Evolutionary conservation across 2,329 filamentous ascomycete species (phyloP), one percentile per base, ranked within the genome.

Genomic region (Colletotrichum spaethianum): DNA sequence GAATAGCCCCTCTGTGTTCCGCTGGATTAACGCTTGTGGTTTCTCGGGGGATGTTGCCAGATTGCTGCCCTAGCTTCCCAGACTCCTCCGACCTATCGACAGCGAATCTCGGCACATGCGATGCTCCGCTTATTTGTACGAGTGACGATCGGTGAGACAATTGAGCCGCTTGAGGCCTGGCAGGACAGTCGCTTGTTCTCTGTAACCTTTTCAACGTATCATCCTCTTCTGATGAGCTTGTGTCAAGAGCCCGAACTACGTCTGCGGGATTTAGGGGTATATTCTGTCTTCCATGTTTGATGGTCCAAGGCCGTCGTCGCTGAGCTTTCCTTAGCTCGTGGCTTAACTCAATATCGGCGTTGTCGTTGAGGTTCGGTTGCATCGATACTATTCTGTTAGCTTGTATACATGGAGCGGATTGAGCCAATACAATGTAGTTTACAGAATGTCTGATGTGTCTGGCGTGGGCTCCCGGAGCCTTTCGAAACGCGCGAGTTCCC

Each of bases 281-380:
- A 18, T 50, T 31, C 38, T 23, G 44, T 26, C 50, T 59, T 52
- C 12, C 59, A 46, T 53, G 59, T 67, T 50, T 52, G 42, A 56
- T 55, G 33, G 48, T 38, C 31, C 33, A 55, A 48, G 63, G 59
- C 14, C 62, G 50, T 31, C 56, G 59, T 23, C 20, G 20, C 40
- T 36, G 65, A 23, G 53, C 44, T 38, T 44, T 64, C 40, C 62
- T 56, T n/a, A 73, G 44, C 48, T 59, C 38, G 28, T 71, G 56
- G 36, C 70, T 73, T 18, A 73, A 40, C 26, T 66, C 67, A 33
- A 53, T 40, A 70, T 73, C 70, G 14, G 70, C 70, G 33, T 73
- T 66, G 36, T 53, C 36, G 20, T 63, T 53, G 7, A 71, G 36
- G 3, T 52, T 67, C 12, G 55, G 67, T 23, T 63, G 67, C 70